phyloP scores from a whole-genome alignment of 2,329 filamentous ascomycete genomes.

The Zymoseptoria brevis region DNA sequence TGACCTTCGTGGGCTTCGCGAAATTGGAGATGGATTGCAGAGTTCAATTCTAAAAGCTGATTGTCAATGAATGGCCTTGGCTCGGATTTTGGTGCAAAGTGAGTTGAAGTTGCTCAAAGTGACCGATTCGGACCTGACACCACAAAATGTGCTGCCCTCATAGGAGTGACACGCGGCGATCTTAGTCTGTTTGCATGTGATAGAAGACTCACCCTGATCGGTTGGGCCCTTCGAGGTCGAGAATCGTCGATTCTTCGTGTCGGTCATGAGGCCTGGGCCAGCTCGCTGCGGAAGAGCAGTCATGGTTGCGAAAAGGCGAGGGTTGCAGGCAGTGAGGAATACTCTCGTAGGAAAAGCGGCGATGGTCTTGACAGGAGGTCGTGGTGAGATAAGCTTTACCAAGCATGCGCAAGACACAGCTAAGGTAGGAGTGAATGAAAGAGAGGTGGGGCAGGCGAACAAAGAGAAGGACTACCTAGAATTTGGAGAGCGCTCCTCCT shows the following conservation, averaged over 20 bases:
- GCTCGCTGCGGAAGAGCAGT: slow-evolving; percentile 4
- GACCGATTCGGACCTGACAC: neutral
- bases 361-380: neutral
- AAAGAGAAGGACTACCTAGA: neutral
- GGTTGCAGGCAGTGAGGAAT: neutral
- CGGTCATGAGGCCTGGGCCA: neutral
- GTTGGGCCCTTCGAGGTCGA: slow-evolving; percentile 14
- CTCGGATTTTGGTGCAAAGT: neutral
- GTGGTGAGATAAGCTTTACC: neutral
- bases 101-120: neutral
- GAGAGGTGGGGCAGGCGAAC: neutral
- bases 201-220: slow-evolving; percentile 14
- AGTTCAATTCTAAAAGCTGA: slow-evolving; percentile 58
- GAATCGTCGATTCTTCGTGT: slow-evolving; percentile 10
- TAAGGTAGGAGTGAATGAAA: neutral
- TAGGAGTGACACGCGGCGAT: neutral
- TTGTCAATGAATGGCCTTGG: slow-evolving; percentile 4
- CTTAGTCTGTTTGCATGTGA: neutral
- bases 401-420: slow-evolving; percentile 1
- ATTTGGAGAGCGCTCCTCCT: neutral
- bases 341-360: neutral
- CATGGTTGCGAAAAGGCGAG: neutral
- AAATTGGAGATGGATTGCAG: slow-evolving; percentile 82
- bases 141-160: neutral
- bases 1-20: slow-evolving; percentile 85